Base-by-base conservation (phyloP, 2,329 filamentous ascomycete species). In the Dissoconium aciculare region DNA sequence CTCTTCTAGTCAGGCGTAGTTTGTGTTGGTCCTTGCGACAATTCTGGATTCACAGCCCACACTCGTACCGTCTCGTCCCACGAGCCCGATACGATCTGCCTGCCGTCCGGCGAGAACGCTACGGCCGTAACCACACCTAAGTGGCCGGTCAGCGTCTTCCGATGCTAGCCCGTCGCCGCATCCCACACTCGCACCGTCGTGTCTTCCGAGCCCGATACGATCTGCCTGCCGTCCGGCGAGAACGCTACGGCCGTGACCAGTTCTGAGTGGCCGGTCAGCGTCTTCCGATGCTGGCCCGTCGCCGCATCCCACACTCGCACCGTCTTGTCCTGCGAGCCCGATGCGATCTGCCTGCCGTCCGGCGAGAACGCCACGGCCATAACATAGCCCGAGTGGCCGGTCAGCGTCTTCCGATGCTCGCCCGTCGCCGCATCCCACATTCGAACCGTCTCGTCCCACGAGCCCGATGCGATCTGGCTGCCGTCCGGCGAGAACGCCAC, bases 161-260 rank as follows among this genome's bases (percentile, higher is more conserved):
- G n/a, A n/a, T n/a, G n/a, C n/a, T n/a, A n/a, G n/a, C n/a, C n/a
- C n/a, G n/a, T n/a, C n/a, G n/a, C n/a, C n/a, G 11, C 15, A 6
- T 28, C 15, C 12, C 12, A 28, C 4, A 30, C 12, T 24, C 17
- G 15, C n/a, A 33, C 17, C 4, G 28, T 31, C 12, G 27, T 23
- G 16, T 39, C 37, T 9, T 30, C n/a, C 11, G 41, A 44, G 12
- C 15, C 37, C 3, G 39, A 42, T 9, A 31, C 42, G 8, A 47
- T 8, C 14, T 34, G 30, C 30, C 30, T 17, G 17, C 44, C 39
- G 31, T 47, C 27, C 11, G 32, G 32, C 13, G 35, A 34, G 28
- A 37, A 34, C n/a, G 19, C 11, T 11, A 35, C 25, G 11, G 23
- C 27, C 3, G 3, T 28, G 15, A 37, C 27, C 23, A 13, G 5